Conservation (phyloP, 345 rosid species). For the Trapa bicornis region DNA sequence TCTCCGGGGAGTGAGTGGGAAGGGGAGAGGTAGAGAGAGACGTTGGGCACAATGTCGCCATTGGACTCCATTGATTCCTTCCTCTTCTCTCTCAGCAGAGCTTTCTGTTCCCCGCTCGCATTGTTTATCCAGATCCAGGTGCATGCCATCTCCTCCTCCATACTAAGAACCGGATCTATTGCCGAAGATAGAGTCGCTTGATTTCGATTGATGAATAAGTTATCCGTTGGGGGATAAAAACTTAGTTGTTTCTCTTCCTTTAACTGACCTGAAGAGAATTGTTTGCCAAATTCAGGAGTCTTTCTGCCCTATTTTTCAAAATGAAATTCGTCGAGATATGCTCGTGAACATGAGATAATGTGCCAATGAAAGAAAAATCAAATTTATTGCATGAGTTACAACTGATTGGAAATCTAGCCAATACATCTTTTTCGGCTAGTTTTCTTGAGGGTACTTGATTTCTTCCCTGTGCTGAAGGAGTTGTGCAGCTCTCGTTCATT, state of each 20-base stretch:
- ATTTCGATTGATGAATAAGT: no score
- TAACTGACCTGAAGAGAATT: no score
- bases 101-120: slow-evolving; percentile 59
- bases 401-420: background rate
- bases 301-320: no score
- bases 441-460: background rate
- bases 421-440: background rate
- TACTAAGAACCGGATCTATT: background rate
- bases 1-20: background rate
- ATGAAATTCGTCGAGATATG: background rate
- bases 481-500: background rate
- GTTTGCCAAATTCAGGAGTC: no score
- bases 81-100: slow-evolving; percentile 75
- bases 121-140: slow-evolving; percentile 98
- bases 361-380: no score
- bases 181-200: no score
- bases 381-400: background rate
- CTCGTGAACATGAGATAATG: background rate
- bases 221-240: no score
- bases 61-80: slow-evolving; percentile 56
- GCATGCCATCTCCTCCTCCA: background rate
- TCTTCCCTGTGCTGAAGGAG: background rate
- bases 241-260: background rate
- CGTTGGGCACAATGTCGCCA: slow-evolving; percentile 31
- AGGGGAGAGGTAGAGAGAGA: background rate